Percentiles rank a stretch among this genome's conserved stretches.
phyloP scores from a whole-genome alignment of 2,329 filamentous ascomycete genomes.

The Fusarium concolor region DNA sequence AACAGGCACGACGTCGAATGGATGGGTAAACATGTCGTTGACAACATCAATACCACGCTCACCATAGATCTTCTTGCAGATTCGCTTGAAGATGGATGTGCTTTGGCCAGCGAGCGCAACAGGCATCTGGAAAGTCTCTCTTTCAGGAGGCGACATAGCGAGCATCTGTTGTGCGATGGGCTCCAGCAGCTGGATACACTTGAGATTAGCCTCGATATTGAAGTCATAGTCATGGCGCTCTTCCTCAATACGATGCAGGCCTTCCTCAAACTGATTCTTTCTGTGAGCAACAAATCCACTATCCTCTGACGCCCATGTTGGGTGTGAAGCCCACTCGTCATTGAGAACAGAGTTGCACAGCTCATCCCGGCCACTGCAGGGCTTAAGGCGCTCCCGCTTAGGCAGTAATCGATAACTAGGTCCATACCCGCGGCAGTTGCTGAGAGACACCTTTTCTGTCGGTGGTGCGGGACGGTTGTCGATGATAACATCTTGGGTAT shows the following conservation, averaged over 20 bases:
- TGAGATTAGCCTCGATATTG: constrained; percentile 94
- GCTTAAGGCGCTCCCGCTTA: constrained; percentile 88
- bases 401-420: constrained; percentile 95
- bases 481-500: constrained; percentile 80
- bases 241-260: constrained; percentile 94
- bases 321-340: constrained; percentile 98
- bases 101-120: constrained; percentile 89
- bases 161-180: constrained; percentile 92
- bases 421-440: constrained; percentile 94
- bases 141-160: constrained; percentile 78
- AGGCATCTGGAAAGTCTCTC: constrained; percentile 81
- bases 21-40: constrained; percentile 84
- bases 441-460: constrained; percentile 86
- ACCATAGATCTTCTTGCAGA: constrained; percentile 97
- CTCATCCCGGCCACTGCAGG: constrained; percentile 93
- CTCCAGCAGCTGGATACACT: constrained; percentile 95
- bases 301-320: constrained; percentile 98
- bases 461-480: constrained; percentile 82
- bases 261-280: constrained; percentile 96
- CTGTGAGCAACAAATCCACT: constrained; percentile 97
- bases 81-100: constrained; percentile 95
- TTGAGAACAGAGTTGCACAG: constrained; percentile 94
- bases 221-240: constrained; percentile 99
- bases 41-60: constrained; percentile 88
- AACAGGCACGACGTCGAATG: constrained; percentile 88